Evolutionary conservation across 1,284 basidiomycete genomes (phyloP).

Genomic region (Trichosporon sp.): DNA sequence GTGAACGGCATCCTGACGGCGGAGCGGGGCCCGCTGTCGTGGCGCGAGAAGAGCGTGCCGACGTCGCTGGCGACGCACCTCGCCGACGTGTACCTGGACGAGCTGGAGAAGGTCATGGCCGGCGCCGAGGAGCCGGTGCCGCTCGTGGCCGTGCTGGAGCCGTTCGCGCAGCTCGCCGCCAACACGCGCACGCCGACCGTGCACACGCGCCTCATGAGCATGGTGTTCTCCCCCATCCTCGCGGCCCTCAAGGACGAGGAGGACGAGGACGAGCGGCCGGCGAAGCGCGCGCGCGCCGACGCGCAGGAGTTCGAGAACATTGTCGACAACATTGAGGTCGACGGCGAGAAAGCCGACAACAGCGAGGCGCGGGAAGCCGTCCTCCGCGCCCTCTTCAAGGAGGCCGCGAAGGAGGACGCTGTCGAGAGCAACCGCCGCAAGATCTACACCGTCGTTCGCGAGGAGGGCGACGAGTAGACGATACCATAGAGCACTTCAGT

Average conservation of each 20-base stretch:
- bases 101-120: slow-evolving; percentile 71
- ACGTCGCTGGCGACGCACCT: slow-evolving; percentile 78
- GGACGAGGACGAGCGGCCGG: slow-evolving; percentile 23
- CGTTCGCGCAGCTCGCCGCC: slow-evolving; percentile 43
- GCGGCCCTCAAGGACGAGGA: slow-evolving; percentile 18
- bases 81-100: slow-evolving; percentile 83
- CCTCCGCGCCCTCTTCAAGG: slow-evolving; percentile 64
- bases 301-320: slow-evolving; percentile 2
- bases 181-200: slow-evolving; percentile 40
- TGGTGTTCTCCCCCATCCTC: slow-evolving; percentile 36
- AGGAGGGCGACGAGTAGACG: slow-evolving; percentile 47
- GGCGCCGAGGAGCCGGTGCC: slow-evolving; percentile 37
- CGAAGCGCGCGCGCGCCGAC: slow-evolving; percentile 19
- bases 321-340: neutral
- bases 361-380: slow-evolving; percentile 57
- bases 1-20: slow-evolving; percentile 64
- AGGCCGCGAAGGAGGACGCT: slow-evolving; percentile 69
- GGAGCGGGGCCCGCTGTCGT: slow-evolving; percentile 71
- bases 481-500: slow-evolving; percentile 19
- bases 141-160: slow-evolving; percentile 35
- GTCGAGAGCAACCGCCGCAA: slow-evolving; percentile 64
- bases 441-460: slow-evolving; percentile 75
- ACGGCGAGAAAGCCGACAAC: neutral
- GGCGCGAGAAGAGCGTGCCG: slow-evolving; percentile 68
- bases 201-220: slow-evolving; percentile 39